Percentiles rank a stretch among this genome's conserved stretches.
These are phyloP conservation scores for Bipolaris zeicola DNA, from an alignment of 2,329 filamentous ascomycete genomes.

Conservation along the genomic window DNA sequence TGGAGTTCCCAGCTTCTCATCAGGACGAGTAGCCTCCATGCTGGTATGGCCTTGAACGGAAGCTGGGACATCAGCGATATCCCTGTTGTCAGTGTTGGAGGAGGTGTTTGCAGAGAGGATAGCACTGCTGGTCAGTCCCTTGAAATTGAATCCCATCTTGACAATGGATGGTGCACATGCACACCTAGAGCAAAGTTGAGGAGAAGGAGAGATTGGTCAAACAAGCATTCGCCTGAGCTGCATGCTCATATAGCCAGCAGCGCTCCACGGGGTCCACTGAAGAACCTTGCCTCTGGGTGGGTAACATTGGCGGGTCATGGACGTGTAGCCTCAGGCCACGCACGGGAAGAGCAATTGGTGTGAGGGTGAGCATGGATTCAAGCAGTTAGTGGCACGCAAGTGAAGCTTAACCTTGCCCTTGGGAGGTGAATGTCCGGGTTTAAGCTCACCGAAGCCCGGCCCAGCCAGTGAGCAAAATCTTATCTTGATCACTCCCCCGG, in stretches of 20 bases:
- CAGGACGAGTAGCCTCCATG: slow-evolving; percentile 26
- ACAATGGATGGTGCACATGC: slow-evolving; percentile 2
- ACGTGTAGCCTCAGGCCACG: slow-evolving; percentile 18
- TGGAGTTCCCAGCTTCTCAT: slow-evolving; percentile 39
- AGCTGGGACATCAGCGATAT: slow-evolving; percentile 37
- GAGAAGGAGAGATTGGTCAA: slow-evolving; percentile 35
- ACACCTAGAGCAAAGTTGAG: slow-evolving; percentile 9
- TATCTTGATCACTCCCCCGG: slow-evolving; percentile 32
- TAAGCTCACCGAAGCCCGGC: slow-evolving; percentile 32
- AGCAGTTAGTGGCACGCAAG: slow-evolving; percentile 19
- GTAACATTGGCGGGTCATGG: slow-evolving; percentile 11
- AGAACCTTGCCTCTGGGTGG: slow-evolving; percentile 19
- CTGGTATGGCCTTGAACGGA: slow-evolving; percentile 37
- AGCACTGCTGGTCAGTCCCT: slow-evolving; percentile 36
- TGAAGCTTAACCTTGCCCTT: slow-evolving; percentile 16
- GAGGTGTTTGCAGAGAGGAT: slow-evolving; percentile 28
- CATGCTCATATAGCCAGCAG: slow-evolving; percentile 27
- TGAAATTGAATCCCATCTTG: slow-evolving; percentile 43
- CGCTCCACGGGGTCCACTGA: slow-evolving; percentile 17
- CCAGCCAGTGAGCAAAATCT: slow-evolving; percentile 25
- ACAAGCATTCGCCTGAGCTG: slow-evolving; percentile 22
- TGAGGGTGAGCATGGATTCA: slow-evolving; percentile 12
- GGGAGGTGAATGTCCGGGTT: slow-evolving; percentile 20
- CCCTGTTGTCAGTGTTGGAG: slow-evolving; percentile 26
- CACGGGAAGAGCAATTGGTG: slow-evolving; percentile 13